Evolutionary conservation across 805 yeast species (phyloP).

Genomic region (Wickerhamomyces bovis): DNA sequence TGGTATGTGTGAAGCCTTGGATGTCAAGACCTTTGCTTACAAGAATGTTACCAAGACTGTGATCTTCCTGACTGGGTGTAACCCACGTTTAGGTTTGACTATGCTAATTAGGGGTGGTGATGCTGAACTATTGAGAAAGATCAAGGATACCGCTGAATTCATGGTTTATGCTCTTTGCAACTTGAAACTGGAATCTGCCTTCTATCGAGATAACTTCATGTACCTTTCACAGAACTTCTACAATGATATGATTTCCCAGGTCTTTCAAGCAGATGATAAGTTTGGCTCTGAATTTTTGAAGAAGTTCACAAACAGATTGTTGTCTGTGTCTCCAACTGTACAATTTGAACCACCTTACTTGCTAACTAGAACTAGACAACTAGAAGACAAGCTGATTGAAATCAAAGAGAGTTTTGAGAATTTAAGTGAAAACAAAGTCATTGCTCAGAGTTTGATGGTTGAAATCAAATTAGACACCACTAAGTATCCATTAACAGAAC

Average conservation of each 20-base stretch:
- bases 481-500: conserved; percentile 10
- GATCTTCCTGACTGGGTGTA: conserved; percentile 75
- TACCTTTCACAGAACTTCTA: conserved; percentile 38
- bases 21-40: conserved; percentile 59
- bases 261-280: conserved; percentile 18
- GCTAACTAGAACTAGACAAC: conserved; percentile 44
- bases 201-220: conserved; percentile 65
- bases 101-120: conserved; percentile 79
- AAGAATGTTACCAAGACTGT: conserved; percentile 59
- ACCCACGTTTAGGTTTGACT: conserved; percentile 71
- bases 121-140: conserved; percentile 50
- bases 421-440: conserved; percentile 9
- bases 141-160: conserved; percentile 76
- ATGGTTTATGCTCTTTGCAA: conserved; percentile 76
- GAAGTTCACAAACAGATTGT: conserved; percentile 41
- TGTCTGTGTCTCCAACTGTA: conserved; percentile 85
- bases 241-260: conserved; percentile 15
- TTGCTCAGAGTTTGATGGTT: conserved; percentile 19
- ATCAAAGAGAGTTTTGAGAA: conserved; percentile 22
- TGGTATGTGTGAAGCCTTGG: conserved; percentile 71
- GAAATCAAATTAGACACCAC: conserved; percentile 22
- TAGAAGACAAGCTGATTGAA: conserved; percentile 36
- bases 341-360: conserved; percentile 65
- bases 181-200: conserved; percentile 69
- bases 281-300: conserved; percentile 34